Conservation (phyloP, 306 rosid species). For the Pterocarpus macrocarpus region DNA sequence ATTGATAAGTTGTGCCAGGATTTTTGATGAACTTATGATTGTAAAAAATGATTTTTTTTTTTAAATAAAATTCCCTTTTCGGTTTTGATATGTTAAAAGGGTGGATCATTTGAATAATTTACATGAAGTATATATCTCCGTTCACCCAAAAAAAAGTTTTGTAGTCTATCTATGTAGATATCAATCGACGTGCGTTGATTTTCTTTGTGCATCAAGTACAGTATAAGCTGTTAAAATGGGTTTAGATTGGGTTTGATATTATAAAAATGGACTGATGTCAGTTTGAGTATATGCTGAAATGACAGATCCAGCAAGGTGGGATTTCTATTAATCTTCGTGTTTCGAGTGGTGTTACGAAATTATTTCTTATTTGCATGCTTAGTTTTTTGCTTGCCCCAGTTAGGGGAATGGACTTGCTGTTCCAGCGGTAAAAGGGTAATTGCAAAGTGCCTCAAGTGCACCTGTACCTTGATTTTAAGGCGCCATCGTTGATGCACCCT, state of each 20-base stretch:
- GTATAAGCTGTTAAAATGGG: background rate
- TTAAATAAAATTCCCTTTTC: constrained; percentile 36
- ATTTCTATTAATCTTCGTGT: no score
- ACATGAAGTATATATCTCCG: background rate
- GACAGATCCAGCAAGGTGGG: no score
- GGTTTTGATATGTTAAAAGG: constrained; percentile 30
- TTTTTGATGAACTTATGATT: constrained; percentile 51
- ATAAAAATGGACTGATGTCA: background rate
- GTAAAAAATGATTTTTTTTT: constrained; percentile 24
- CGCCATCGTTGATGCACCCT: no score
- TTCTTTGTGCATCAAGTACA: constrained; percentile 12
- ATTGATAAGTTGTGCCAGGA: constrained; percentile 45
- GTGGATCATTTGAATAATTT: constrained; percentile 9
- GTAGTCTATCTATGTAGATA: background rate
- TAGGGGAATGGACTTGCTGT: no score
- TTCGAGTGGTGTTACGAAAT: no score
- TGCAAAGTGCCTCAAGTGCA: no score
- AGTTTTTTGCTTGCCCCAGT: no score
- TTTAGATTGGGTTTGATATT: background rate
- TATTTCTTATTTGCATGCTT: no score
- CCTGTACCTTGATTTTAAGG: no score
- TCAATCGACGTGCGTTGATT: background rate
- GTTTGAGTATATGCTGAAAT: no score
- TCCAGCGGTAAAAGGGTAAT: no score
- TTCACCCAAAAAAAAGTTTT: background rate